These are phyloP conservation scores for Ogataea parapolymorpha DNA, from an alignment of 805 yeast species.

Conservation along the genomic window DNA sequence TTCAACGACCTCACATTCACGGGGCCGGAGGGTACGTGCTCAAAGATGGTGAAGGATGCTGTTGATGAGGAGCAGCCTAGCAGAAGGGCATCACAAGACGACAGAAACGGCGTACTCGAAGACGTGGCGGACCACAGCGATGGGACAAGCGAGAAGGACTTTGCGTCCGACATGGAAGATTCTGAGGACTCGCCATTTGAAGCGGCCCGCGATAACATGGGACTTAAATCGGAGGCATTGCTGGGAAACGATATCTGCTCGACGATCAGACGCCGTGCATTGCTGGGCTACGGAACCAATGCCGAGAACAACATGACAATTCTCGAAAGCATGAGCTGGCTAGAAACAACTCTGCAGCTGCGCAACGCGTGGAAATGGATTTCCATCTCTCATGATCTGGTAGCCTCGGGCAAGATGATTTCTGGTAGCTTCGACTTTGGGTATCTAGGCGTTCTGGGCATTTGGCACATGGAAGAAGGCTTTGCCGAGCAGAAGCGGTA, in stretches of 20 bases:
- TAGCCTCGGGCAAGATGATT: constrained; percentile 62
- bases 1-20: constrained; percentile 60
- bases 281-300: constrained; percentile 67
- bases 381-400: constrained; percentile 62
- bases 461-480: constrained; percentile 77
- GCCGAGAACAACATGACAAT: constrained; percentile 60
- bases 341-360: constrained; percentile 54
- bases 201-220: constrained; percentile 19
- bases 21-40: constrained; percentile 54
- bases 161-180: constrained; percentile 22
- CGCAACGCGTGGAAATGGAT: constrained; percentile 93
- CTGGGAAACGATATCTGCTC: constrained; percentile 71
- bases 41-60: constrained; percentile 38
- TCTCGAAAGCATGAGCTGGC: constrained; percentile 47
- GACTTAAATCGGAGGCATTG: constrained; percentile 31
- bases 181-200: constrained; percentile 25
- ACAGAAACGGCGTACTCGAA: constrained; percentile 16
- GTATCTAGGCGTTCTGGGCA: constrained; percentile 82
- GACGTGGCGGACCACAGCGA: constrained; percentile 1
- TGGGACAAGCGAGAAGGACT: constrained; percentile 26
- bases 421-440: constrained; percentile 75
- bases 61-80: constrained; percentile 12
- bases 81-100: constrained; percentile 24
- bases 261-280: constrained; percentile 68
- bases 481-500: constrained; percentile 48